phyloP scores from a whole-genome alignment of 2,329 filamentous ascomycete species.

The Salinomyces thailandicus region DNA sequence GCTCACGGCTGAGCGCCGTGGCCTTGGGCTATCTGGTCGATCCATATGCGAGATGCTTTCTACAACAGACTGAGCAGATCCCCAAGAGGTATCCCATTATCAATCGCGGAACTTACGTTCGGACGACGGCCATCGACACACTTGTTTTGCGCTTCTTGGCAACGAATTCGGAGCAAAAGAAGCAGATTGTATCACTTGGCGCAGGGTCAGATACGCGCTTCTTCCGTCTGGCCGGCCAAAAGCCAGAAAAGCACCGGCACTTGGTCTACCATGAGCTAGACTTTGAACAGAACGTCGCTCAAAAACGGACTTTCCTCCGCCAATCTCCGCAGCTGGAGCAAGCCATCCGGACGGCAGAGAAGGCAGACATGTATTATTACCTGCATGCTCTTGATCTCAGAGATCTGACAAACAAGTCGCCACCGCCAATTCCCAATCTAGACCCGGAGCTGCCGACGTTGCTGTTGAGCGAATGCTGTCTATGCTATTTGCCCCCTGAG shows the following conservation, averaged over 20 bases:
- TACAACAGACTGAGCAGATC: constrained; percentile 36
- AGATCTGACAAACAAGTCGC: constrained; percentile 34
- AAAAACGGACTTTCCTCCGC: constrained; percentile 18
- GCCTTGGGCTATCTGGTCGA: constrained; percentile 76
- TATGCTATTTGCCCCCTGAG: constrained; percentile 68
- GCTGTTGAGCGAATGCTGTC: constrained; percentile 86
- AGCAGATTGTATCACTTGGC: constrained; percentile 81
- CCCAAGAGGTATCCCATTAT: constrained; percentile 76
- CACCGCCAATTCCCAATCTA: constrained; percentile 32
- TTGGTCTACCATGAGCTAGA: constrained; percentile 77
- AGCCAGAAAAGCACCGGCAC: not conserved
- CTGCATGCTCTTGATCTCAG: constrained; percentile 58
- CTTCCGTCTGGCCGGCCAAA: constrained; percentile 49
- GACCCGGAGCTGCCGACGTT: constrained; percentile 60
- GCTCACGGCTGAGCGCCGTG: constrained; percentile 81
- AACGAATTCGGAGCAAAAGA: constrained; percentile 9
- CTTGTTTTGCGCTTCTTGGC: constrained; percentile 63
- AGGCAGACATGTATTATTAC: constrained; percentile 36
- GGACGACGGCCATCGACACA: constrained; percentile 70
- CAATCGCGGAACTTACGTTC: constrained; percentile 91
- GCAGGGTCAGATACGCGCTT: constrained; percentile 88
- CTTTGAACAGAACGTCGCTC: constrained; percentile 56
- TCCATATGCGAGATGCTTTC: constrained; percentile 63
- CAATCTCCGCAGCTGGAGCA: constrained; percentile 13
- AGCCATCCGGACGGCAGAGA: constrained; percentile 11